Conservation (phyloP, 2,329 filamentous ascomycete genomes). For the Fusarium austroafricanum region DNA sequence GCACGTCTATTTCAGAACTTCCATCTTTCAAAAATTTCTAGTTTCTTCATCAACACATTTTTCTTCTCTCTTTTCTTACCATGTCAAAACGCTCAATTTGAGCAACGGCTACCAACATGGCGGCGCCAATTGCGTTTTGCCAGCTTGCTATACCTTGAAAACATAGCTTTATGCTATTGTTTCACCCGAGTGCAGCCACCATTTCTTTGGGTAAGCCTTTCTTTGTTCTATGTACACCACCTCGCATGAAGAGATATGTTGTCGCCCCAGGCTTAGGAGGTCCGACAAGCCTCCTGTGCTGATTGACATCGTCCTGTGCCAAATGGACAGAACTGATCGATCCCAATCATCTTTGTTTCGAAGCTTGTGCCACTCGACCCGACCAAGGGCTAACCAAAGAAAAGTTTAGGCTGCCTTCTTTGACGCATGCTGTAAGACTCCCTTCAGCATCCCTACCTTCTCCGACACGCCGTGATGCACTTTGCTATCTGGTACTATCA, state of each 20-base stretch:
- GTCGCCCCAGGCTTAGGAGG: conserved; percentile 64
- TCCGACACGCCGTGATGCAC: conserved; percentile 52
- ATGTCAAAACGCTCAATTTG: conserved; percentile 9
- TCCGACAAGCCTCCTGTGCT: conserved; percentile 60
- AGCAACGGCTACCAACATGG: background rate
- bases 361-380: conserved; percentile 2
- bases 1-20: conserved; percentile 43
- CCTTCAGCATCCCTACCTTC: conserved; percentile 2
- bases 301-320: conserved; percentile 66
- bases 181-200: conserved; percentile 3
- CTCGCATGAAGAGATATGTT: conserved; percentile 59
- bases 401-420: conserved; percentile 26
- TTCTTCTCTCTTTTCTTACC: background rate
- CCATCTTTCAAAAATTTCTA: conserved; percentile 36
- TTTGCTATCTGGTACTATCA: conserved; percentile 58
- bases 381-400: conserved; percentile 37
- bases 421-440: conserved; percentile 24
- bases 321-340: conserved; percentile 65
- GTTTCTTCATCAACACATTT: conserved; percentile 41
- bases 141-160: conserved; percentile 17
- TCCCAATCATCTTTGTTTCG: conserved; percentile 22
- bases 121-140: background rate
- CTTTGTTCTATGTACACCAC: conserved; percentile 1
- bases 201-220: conserved; percentile 35
- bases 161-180: conserved; percentile 9